A percentile compares a stretch with the other conserved stretches of the same genome.
Evolutionary conservation across 1,284 basidiomycete genomes (phyloP).

Genomic region (Schizophyllum commune): DNA sequence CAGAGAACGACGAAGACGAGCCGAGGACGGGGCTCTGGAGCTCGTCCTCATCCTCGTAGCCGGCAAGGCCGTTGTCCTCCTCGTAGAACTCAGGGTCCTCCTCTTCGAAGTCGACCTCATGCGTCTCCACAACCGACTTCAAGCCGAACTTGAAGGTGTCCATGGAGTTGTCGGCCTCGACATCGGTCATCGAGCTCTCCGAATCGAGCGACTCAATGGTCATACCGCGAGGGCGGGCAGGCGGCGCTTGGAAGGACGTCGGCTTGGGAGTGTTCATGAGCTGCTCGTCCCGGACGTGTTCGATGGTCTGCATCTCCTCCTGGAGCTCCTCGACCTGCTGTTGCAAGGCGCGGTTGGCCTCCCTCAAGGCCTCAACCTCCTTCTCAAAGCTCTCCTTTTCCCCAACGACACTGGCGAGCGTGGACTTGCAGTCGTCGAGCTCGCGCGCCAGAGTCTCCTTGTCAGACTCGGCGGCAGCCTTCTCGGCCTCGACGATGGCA

Average conservation of each 20-base stretch:
- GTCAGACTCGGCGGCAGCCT: constrained; percentile 27
- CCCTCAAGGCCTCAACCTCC: constrained; percentile 12
- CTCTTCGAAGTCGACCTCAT: constrained; percentile 33
- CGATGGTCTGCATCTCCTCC: constrained; percentile 35
- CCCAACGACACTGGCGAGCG: constrained; percentile 24
- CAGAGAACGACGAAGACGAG: constrained; percentile 50
- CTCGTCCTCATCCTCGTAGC: constrained; percentile 68
- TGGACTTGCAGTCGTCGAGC: constrained; percentile 21
- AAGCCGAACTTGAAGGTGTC: constrained; percentile 34
- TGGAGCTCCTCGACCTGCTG: constrained; percentile 31
- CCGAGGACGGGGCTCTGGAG: constrained; percentile 28
- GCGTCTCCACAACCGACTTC: constrained; percentile 21
- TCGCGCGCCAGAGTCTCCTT: constrained; percentile 24
- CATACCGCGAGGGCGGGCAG: constrained; percentile 26
- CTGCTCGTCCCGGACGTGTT: constrained; percentile 1
- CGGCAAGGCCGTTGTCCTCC: constrained; percentile 48
- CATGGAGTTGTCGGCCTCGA: constrained; percentile 47
- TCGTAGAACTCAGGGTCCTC: constrained; percentile 42
- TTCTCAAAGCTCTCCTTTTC: constrained; percentile 14
- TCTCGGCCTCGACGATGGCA: constrained; percentile 59
- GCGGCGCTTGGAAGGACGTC: not conserved
- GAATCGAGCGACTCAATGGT: constrained; percentile 61
- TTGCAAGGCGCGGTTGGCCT: constrained; percentile 23
- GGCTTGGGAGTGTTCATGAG: not conserved
- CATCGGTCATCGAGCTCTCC: constrained; percentile 51